A percentile compares a stretch with the other conserved stretches of the same genome.
Evolutionary conservation across 768 basidiomycete genomes (phyloP).

Genomic region (Filobasidium floriforme): DNA sequence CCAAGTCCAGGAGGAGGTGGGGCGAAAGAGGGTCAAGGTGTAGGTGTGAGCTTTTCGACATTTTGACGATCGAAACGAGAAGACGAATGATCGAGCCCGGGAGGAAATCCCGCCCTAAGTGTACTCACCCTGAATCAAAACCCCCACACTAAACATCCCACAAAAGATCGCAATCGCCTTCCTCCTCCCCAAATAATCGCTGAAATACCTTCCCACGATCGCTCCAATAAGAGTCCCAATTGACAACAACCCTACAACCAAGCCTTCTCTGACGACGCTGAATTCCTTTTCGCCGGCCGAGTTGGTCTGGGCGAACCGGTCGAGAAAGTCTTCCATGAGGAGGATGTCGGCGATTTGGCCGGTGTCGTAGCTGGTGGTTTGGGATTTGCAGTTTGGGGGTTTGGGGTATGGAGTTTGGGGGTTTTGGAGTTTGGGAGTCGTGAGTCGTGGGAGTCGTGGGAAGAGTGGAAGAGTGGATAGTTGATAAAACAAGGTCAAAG

Average conservation of each 20-base stretch:
- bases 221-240: conserved; percentile 13
- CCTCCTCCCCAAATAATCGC: conserved; percentile 60
- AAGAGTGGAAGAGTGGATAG: not conserved
- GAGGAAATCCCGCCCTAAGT: not conserved
- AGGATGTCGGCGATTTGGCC: conserved; percentile 72
- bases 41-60: too few relatives aligned
- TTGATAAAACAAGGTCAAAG: too few relatives aligned
- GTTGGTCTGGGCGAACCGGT: conserved; percentile 53
- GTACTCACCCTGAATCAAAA: conserved; percentile 15
- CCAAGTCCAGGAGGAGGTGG: conserved; percentile 52
- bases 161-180: conserved; percentile 62
- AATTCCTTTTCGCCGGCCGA: conserved; percentile 52
- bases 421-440: conserved; percentile 28
- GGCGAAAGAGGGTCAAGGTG: not conserved
- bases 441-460: conserved; percentile 42
- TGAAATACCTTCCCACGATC: conserved; percentile 38
- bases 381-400: not conserved
- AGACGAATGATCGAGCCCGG: too few relatives aligned
- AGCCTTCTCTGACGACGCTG: conserved; percentile 52
- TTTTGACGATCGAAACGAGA: too few relatives aligned
- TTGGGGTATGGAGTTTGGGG: too few relatives aligned
- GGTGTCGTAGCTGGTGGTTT: conserved; percentile 46
- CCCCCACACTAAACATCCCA: conserved; percentile 55
- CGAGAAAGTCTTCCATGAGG: conserved; percentile 51
- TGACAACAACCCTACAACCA: conserved; percentile 59